These are phyloP conservation scores for Colletotrichum paranaense DNA, from an alignment of 2,329 filamentous ascomycete genomes.

Conservation along the genomic window DNA sequence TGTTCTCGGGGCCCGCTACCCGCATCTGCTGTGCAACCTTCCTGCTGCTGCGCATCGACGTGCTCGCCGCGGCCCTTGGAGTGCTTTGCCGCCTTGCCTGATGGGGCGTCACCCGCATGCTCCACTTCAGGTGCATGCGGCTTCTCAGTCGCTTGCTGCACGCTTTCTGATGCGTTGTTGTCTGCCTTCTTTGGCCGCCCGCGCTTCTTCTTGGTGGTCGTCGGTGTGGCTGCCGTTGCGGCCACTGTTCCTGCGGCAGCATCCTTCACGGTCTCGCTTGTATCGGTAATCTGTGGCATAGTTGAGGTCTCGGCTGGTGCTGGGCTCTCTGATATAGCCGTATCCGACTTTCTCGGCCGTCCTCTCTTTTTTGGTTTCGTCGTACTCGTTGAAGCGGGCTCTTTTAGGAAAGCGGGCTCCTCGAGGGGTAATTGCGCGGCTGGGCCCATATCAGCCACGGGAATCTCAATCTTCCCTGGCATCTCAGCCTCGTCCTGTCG, in stretches of 20 bases:
- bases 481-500: slow-evolving; percentile 13
- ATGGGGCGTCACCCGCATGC: not conserved
- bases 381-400: not conserved
- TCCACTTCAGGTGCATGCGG: not conserved
- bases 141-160: slow-evolving; percentile 18
- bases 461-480: not conserved
- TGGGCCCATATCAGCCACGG: slow-evolving; percentile 12
- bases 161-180: slow-evolving; percentile 30
- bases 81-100: not conserved
- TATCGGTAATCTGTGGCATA: not conserved
- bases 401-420: not conserved
- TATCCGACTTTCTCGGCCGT: slow-evolving; percentile 31
- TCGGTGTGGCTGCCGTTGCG: slow-evolving; percentile 8
- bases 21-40: not conserved
- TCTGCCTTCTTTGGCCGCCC: slow-evolving; percentile 55
- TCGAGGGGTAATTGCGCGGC: not conserved
- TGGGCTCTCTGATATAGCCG: not conserved
- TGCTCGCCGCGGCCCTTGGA: not conserved
- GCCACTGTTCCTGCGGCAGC: not conserved
- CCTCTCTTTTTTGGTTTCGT: slow-evolving; percentile 33
- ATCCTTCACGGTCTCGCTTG: not conserved
- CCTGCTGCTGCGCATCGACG: not conserved
- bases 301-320: not conserved
- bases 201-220: slow-evolving; percentile 38
- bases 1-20: not conserved